A percentile compares a stretch with the other conserved stretches of the same genome.
phyloP scores from a whole-genome alignment of 805 yeast genomes.

The Brettanomyces anomalus region DNA sequence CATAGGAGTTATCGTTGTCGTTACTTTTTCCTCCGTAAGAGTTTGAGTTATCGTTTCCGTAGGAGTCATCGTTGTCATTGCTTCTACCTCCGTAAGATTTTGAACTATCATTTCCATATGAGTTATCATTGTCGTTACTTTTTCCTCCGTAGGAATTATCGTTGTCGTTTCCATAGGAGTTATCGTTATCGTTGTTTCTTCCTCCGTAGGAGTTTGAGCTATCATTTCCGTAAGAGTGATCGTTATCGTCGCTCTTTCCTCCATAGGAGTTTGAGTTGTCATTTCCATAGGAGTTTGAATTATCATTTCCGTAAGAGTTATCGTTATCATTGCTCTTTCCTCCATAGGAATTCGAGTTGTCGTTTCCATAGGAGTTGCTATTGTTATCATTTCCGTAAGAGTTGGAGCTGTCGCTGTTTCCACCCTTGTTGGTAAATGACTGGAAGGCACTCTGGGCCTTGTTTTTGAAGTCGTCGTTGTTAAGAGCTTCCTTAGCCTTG shows the following conservation, averaged over 20 bases:
- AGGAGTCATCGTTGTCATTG: conserved; percentile 15
- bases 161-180: conserved; percentile 14
- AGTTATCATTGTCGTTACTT: conserved; percentile 17
- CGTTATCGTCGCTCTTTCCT: conserved; percentile 11
- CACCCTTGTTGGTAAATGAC: conserved; percentile 12
- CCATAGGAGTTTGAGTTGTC: conserved; percentile 12
- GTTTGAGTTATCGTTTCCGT: conserved; percentile 20
- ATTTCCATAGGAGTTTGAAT: conserved; percentile 12
- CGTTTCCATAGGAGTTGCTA: conserved; percentile 15
- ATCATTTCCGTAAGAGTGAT: conserved; percentile 15
- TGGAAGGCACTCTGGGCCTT: conserved; percentile 22
- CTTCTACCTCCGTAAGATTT: conserved; percentile 24
- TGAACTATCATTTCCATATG: conserved; percentile 18
- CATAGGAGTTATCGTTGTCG: conserved; percentile 16
- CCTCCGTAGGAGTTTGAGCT: conserved; percentile 20
- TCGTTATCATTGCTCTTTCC: conserved; percentile 10
- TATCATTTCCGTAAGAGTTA: conserved; percentile 20
- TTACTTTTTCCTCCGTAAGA: conserved; percentile 24
- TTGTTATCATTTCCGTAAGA: conserved; percentile 12
- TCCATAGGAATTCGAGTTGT: conserved; percentile 4
- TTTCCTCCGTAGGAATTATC: conserved; percentile 20
- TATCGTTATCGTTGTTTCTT: conserved; percentile 16
- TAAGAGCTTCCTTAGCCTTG: conserved; percentile 29
- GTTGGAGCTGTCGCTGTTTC: conserved; percentile 11
- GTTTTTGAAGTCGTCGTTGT: conserved; percentile 16